Evolutionary conservation across 73 alveolate species (phyloP).

Genomic region (Vitrella brassicaformis): DNA sequence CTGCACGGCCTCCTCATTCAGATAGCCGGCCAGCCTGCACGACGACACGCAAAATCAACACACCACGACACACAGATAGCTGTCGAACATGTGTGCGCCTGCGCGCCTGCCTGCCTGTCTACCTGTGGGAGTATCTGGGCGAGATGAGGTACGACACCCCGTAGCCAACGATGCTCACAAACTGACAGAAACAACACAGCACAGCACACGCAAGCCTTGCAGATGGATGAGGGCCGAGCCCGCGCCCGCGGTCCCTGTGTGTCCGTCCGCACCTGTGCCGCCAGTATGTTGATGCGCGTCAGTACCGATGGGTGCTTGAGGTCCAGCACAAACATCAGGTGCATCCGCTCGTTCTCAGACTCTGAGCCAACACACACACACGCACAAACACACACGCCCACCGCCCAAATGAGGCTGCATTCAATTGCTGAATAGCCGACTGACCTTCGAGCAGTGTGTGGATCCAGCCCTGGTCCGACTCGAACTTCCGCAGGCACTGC

Average conservation of each 20-base stretch:
- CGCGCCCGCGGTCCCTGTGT: too few relatives aligned
- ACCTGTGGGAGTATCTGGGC: not conserved
- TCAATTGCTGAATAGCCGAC: too few relatives aligned
- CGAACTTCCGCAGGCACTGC: slow-evolving; percentile 6
- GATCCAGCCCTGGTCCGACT: slow-evolving; percentile 16
- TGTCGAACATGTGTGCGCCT: slow-evolving; percentile 1
- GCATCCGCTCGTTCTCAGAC: slow-evolving; percentile 35
- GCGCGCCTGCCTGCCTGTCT: not conserved
- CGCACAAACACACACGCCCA: too few relatives aligned
- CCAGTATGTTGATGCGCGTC: not conserved
- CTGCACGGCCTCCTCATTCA: slow-evolving; percentile 30
- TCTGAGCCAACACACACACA: too few relatives aligned
- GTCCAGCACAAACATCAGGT: slow-evolving; percentile 7
- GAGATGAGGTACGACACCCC: too few relatives aligned
- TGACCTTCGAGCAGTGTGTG: slow-evolving; percentile 27
- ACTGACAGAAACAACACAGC: too few relatives aligned
- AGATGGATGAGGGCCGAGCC: too few relatives aligned
- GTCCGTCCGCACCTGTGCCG: not conserved
- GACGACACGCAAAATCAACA: slow-evolving; percentile 15
- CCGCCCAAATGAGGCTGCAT: too few relatives aligned
- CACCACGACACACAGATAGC: slow-evolving; percentile 2
- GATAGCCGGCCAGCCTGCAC: slow-evolving; percentile 29
- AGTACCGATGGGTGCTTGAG: slow-evolving; percentile 1
- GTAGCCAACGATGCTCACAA: too few relatives aligned
- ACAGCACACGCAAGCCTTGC: too few relatives aligned